These are phyloP conservation scores for Hypoxylon sp. DNA, from an alignment of 2,329 filamentous ascomycete genomes.

Conservation along the genomic window DNA sequence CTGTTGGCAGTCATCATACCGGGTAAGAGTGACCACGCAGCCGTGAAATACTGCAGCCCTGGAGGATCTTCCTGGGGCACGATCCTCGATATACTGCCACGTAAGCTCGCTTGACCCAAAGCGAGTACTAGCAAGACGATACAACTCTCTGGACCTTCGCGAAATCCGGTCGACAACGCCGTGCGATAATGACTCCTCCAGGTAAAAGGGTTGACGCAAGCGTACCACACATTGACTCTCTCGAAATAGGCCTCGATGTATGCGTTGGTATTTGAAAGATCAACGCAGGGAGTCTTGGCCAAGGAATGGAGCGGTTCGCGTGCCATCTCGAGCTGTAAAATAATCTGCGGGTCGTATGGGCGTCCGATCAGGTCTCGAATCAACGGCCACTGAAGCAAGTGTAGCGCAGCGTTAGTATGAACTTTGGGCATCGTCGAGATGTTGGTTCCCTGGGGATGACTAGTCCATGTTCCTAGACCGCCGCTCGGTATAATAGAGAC, in stretches of 20 bases:
- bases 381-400: constrained; percentile 83
- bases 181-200: constrained; percentile 82
- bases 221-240: constrained; percentile 86
- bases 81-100: constrained; percentile 81
- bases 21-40: constrained; percentile 82
- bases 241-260: constrained; percentile 87
- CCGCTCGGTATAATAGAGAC: constrained; percentile 70
- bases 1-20: constrained; percentile 85
- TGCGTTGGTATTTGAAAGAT: constrained; percentile 78
- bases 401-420: constrained; percentile 83
- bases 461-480: constrained; percentile 80
- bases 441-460: constrained; percentile 66
- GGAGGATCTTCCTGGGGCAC: constrained; percentile 78
- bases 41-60: constrained; percentile 82
- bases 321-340: constrained; percentile 84
- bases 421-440: constrained; percentile 89
- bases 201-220: constrained; percentile 84
- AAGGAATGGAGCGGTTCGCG: constrained; percentile 79
- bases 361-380: constrained; percentile 82
- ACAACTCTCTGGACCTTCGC: constrained; percentile 84
- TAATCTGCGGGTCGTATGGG: constrained; percentile 83
- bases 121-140: constrained; percentile 84
- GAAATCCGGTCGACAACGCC: constrained; percentile 80
- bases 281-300: constrained; percentile 74
- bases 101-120: constrained; percentile 80